Evolutionary conservation across 768 basidiomycete species (phyloP).

Genomic region (Tubosaeta sp.): DNA sequence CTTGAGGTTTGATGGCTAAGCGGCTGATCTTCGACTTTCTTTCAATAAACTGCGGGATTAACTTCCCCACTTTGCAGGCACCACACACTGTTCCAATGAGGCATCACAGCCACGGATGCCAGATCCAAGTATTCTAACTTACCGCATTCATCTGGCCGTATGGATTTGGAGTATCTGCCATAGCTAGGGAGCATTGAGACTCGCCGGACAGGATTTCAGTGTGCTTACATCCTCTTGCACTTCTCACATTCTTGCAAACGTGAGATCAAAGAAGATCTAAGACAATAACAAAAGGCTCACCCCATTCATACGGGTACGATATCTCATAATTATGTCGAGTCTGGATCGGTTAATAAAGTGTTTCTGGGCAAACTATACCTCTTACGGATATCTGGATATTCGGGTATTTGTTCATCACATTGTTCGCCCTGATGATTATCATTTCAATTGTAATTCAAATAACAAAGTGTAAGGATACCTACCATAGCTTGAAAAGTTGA

Average conservation of each 20-base stretch:
- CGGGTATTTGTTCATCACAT: constrained; percentile 62
- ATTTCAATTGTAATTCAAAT: background rate
- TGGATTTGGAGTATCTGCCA: constrained; percentile 71
- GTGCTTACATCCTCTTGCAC: constrained; percentile 57
- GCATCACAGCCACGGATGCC: background rate
- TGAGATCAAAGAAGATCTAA: constrained; percentile 1
- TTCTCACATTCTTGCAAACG: constrained; percentile 50
- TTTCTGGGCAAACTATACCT: constrained; percentile 2
- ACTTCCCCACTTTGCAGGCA: constrained; percentile 54
- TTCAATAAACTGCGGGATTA: constrained; percentile 53
- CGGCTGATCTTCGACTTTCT: constrained; percentile 37
- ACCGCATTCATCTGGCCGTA: constrained; percentile 62
- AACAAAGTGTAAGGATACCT: constrained; percentile 12
- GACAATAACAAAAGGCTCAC: constrained; percentile 36
- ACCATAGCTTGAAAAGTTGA: constrained; percentile 69
- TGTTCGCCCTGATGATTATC: constrained; percentile 46
- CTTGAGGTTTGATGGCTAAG: constrained; percentile 44
- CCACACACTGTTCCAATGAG: constrained; percentile 51
- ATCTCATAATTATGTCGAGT: constrained; percentile 75
- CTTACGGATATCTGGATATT: constrained; percentile 70
- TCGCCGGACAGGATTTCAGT: background rate
- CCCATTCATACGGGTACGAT: constrained; percentile 67
- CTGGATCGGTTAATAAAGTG: constrained; percentile 32
- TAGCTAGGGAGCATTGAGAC: constrained; percentile 42
- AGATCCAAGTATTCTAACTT: constrained; percentile 20